A percentile compares a stretch with the other conserved stretches of the same genome.
Conservation (phyloP, 306 rosid genomes). For the Cucumis melo region DNA sequence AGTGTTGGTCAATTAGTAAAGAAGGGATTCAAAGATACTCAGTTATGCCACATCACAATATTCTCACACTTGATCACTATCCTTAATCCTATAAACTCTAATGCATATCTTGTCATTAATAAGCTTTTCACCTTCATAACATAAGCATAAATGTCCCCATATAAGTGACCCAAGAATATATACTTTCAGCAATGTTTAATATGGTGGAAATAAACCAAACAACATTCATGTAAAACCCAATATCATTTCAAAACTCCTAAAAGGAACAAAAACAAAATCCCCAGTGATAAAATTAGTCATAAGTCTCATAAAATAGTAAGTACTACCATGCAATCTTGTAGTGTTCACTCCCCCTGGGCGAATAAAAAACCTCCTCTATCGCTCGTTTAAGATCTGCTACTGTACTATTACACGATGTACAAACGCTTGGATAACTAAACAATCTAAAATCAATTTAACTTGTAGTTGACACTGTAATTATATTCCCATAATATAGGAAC, state of each 20-base stretch:
- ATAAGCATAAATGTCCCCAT: constrained; percentile 45
- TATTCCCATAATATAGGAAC: background rate
- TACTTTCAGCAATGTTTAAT: background rate
- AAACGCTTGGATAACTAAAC: constrained; percentile 15
- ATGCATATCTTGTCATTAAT: constrained; percentile 23
- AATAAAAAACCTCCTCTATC: constrained; percentile 26
- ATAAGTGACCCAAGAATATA: constrained; percentile 24
- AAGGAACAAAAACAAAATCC: background rate
- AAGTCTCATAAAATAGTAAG: background rate
- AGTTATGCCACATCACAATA: background rate
- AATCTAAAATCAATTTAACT: background rate
- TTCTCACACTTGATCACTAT: constrained; percentile 36
- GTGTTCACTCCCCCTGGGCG: constrained; percentile 13
- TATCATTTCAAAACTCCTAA: background rate
- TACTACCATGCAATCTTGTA: constrained; percentile 28
- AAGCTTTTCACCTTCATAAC: constrained; percentile 31
- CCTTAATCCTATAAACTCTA: constrained; percentile 26
- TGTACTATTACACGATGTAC: constrained; percentile 18
- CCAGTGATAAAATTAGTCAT: background rate
- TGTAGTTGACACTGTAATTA: background rate
- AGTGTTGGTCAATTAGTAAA: too few species aligned
- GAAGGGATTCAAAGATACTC: too few species aligned
- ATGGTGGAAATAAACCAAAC: background rate
- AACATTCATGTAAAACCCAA: background rate
- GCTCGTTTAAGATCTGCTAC: constrained; percentile 31